Evolutionary conservation across 768 basidiomycete species (phyloP).

Genomic region (Agrocybe praecox): DNA sequence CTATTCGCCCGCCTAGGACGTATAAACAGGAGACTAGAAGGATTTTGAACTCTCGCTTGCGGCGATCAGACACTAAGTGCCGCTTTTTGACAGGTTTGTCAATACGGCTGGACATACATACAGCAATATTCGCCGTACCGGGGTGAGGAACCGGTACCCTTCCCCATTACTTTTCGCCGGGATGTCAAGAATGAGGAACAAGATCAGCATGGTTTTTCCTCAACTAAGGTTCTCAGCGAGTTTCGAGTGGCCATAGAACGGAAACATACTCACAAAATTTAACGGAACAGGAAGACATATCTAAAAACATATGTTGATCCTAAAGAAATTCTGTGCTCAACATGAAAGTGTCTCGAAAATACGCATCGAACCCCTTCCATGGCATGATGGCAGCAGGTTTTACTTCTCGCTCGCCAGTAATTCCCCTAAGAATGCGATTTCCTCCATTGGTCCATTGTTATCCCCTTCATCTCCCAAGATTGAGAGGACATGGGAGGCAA

Average conservation of each 20-base stretch:
- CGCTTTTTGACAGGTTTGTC: conserved; percentile 1
- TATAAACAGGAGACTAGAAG: conserved; percentile 3
- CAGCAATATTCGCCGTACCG: not conserved
- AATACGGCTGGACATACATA: not conserved
- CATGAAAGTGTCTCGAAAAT: not conserved
- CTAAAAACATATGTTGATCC: not conserved
- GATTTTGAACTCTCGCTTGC: conserved; percentile 5
- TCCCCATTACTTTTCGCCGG: not conserved
- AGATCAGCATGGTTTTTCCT: not conserved
- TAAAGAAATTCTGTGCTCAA: too few relatives aligned
- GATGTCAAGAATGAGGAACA: not conserved
- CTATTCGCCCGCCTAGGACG: conserved; percentile 4
- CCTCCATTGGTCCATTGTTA: conserved; percentile 56
- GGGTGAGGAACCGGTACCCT: not conserved
- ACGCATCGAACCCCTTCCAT: not conserved
- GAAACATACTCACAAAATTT: conserved; percentile 4
- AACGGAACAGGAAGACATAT: not conserved
- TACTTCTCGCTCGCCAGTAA: conserved; percentile 33
- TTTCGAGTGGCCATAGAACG: conserved; percentile 12
- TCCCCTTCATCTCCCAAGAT: conserved; percentile 68
- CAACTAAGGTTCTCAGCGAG: not conserved
- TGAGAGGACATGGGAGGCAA: conserved; percentile 42
- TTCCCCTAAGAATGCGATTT: conserved; percentile 46
- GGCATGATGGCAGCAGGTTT: not conserved
- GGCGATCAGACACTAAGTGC: conserved; percentile 19